Conservation (phyloP, 306 rosid species). For the Malus sylvestris region DNA sequence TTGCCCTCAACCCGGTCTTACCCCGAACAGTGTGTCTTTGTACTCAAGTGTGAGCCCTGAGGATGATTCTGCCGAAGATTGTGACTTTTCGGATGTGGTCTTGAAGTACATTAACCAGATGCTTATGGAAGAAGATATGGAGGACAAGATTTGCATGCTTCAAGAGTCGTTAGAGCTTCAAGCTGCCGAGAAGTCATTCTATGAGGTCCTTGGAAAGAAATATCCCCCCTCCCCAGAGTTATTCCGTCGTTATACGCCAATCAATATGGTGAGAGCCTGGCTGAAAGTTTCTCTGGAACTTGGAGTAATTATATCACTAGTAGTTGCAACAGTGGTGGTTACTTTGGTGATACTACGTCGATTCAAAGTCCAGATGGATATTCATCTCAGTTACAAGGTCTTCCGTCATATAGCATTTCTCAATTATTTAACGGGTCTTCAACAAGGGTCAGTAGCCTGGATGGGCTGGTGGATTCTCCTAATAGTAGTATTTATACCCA, state of each 20-base stretch:
- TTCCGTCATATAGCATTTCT: conserved; percentile 28
- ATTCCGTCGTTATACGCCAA: conserved; percentile 5
- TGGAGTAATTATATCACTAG: conserved; percentile 20
- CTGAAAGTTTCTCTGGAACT: conserved; percentile 25
- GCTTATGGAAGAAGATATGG: conserved; percentile 97
- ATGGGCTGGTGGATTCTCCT: conserved; percentile 60
- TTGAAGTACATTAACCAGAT: conserved; percentile 77
- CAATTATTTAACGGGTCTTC: conserved; percentile 57
- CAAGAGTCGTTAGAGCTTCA: conserved; percentile 93
- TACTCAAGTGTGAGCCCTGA: conserved; percentile 38
- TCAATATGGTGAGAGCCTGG: conserved; percentile 32
- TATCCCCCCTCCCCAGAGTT: conserved; percentile 63
- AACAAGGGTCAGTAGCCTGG: conserved; percentile 42
- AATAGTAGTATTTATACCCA: conserved; percentile 39
- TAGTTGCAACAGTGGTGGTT: conserved; percentile 27
- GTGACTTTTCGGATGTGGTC: conserved; percentile 83
- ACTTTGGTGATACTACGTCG: conserved; percentile 21
- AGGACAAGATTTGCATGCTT: conserved; percentile 75
- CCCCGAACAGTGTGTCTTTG: conserved; percentile 25
- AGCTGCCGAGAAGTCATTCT: conserved; percentile 81
- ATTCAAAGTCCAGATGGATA: conserved; percentile 27
- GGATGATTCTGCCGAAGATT: conserved; percentile 73
- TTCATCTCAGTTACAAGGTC: conserved; percentile 24
- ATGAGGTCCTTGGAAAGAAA: conserved; percentile 78
- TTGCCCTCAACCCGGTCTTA: conserved; percentile 34